Base-by-base conservation (phyloP, 805 yeast genomes). In the Pichia ethanolica region DNA sequence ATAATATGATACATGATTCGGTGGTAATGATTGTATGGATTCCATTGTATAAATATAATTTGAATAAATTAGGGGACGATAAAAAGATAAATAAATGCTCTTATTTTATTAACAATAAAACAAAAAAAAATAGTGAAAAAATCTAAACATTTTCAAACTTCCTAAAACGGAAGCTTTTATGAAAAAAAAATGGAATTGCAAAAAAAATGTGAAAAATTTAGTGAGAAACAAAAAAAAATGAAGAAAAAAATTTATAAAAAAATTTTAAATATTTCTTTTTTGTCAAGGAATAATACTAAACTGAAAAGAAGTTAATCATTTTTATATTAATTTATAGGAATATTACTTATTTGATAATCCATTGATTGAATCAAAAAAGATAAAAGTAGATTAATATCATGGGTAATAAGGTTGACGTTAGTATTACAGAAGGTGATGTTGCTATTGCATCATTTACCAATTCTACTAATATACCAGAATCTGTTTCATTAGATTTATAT, bases 381-480 rank as follows among this genome's bases (percentile, higher is more conserved):
- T 20, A 20, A 20, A 20, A 20, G 20, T 20, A 20, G 20, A 20
- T 2, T 20, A 20, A 20, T 20, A 20, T 13, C 10, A 40, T 34
- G 45, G 39, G 33, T 12, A 49, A 40, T 30, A 47, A 42, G 25
- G 45, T 39, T 28, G 45, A 43, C 11, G 45, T 50, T 27, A 33
- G n/a, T 10, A 11, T 32, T 5, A 39, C 39, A 28, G 37, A 42
- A 11, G 46, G 50, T 41, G 54, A 53, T 20, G 48, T 44, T 25
- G 32, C 61, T 30, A 76, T 84, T 9, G 86, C 89, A 3, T 76
- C 86, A n/a, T 84, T 86, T 60, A 83, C 89, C 71, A 86, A 86
- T 59, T 96, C 96, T 5, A 71, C 86, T 47, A 68, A 73, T 27
- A 75, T 83, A 3, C 83, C 91, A 36, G 64, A 67, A 7, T 72